Base-by-base conservation (phyloP, 2,329 filamentous ascomycete species). In the Tolypocladium amazonense region DNA sequence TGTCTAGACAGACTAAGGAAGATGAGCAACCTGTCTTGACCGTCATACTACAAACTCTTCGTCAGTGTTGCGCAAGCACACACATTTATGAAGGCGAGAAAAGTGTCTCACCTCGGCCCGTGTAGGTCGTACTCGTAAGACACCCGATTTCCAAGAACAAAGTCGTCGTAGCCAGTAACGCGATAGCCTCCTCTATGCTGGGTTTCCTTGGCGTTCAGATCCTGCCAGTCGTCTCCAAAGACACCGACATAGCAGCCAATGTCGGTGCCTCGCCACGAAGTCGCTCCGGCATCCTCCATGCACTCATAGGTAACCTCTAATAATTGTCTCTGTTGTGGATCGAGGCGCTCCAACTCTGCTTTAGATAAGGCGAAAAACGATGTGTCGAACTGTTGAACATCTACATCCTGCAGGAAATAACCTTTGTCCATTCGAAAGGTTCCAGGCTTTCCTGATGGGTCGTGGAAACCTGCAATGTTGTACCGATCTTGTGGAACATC, bases 11-110 rank as follows among this genome's bases (percentile, higher is more conserved):
- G 11, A 66, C 61, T 27, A 74, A 39, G 15, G 62, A 63, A n/a
- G 66, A 67, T 1, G 70, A 72, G 60, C 72, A 73, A 1, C 66
- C 72, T 0, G 71, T 72, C 47, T 72, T 64, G 11, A 73, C 62
- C 8, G 69, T 69, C 58, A 73, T 64, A 30, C 66, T 68, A 33
- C 5, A 20, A 18, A 4, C 0, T 2, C 8, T 20, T 20, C 7
- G 25, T 8, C 14, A 11, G 3, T 30, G 1, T 30, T 30, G 25
- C 18, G 20, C 20, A 33, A 3, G n/a, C n/a, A 27, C 4, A 9
- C 47, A 27, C 1, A 18, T 20, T 7, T 43, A n/a, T 14, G 35
- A n/a, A 39, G 38, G 2, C 4, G 15, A 39, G 39, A 43, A n/a
- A 20, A 3, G 18, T 52, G 25, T 20, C 47, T 52, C 27, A 52